Conservation (phyloP, 1,284 basidiomycete species). For the Marasmius sp. region DNA sequence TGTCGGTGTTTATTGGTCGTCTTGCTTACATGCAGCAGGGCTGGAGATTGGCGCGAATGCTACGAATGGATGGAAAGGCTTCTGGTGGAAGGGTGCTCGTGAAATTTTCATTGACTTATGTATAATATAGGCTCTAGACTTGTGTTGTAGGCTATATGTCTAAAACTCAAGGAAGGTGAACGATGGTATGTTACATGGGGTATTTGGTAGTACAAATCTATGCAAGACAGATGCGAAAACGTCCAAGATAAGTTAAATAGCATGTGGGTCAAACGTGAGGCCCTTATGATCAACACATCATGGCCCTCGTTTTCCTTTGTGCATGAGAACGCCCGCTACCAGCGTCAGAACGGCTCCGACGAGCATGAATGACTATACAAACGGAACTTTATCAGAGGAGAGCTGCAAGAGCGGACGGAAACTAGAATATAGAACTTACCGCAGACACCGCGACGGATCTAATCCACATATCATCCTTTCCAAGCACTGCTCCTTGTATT, state of each 20-base stretch:
- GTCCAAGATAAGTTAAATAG: no score
- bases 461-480: constrained; percentile 18
- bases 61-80: constrained; percentile 53
- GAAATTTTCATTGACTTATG: constrained; percentile 25
- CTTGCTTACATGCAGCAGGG: constrained; percentile 43
- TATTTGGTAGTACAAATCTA: no score
- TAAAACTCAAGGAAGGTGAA: background rate
- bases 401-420: background rate
- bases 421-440: constrained; percentile 9
- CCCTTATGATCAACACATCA: no score
- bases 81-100: constrained; percentile 49
- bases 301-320: background rate
- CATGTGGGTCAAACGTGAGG: no score
- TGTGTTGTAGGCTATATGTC: background rate
- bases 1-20: constrained; percentile 51
- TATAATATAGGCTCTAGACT: background rate
- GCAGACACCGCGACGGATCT: constrained; percentile 21
- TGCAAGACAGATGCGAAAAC: no score
- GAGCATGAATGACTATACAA: background rate
- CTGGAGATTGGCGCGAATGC: constrained; percentile 51
- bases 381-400: background rate
- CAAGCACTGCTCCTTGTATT: constrained; percentile 22
- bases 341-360: background rate
- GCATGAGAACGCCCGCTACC: background rate
- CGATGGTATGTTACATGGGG: background rate